Base-by-base conservation (phyloP, 306 rosid species). In the Rosa lucieae region DNA sequence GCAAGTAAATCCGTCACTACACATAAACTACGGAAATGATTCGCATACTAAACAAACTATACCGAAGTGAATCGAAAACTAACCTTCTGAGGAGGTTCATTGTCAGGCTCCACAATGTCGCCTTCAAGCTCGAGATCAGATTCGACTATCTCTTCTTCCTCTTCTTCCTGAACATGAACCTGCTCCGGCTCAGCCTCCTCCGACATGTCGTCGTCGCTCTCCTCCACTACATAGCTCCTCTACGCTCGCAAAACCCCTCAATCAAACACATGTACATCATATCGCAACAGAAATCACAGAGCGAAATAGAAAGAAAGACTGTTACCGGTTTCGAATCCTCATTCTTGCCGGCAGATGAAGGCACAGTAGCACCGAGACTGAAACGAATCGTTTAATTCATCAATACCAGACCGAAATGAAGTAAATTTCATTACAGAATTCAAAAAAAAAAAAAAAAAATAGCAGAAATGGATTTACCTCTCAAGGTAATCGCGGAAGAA, bases 401-500 rank as follows among this genome's bases (percentile, higher is more conserved):
- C 26, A 65, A 75, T 12, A 12, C 10, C 44, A 39, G 2, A 37
- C 5, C 1, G 20, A 65, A 15, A 5, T 35, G n/a, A 13, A 65
- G 6, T 37, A n/a, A 62, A 65, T 39, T 40, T 67, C 23, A 67
- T 67, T 4, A 67, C 49, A 3, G 15, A 67, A 10, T 15, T n/a
- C 29, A 43, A 43, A 2, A 47, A 14, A n/a, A 8, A 15, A 75
- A 61, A 7, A 0, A 29, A 58, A 13, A 42, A 4, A 3, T 6
- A 6, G 56, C 52, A 37, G 48, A 29, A 47, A 63, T 68, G 80
- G 70, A 78, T 49, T 20, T 62, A 91, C 98, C 97, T 93, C 63
- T 91, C 89, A 59, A 93, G 88, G 58, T 89, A 93, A 15, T 93
- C 98, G 80, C 98, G 97, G 94, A 93, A 93, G 88, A 93, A 93